phyloP scores from a whole-genome alignment of 2,329 filamentous ascomycete genomes.

The Escovopsis weberi region DNA sequence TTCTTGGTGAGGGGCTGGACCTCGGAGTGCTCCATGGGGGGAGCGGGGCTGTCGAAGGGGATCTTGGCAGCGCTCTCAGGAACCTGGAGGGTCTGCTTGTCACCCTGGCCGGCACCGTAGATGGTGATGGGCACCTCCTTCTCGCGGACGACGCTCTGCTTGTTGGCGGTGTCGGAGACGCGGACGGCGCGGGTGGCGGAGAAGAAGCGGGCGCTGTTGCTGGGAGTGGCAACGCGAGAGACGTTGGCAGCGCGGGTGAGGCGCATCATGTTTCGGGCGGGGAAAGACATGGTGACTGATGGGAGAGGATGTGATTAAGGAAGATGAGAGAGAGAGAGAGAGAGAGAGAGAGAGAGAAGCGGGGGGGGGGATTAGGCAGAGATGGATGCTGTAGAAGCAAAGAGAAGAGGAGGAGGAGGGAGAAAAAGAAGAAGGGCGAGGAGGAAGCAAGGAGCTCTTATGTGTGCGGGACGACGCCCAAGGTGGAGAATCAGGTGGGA shows the following conservation, averaged over 20 bases:
- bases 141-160: slow-evolving; percentile 40
- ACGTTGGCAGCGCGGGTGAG: slow-evolving; percentile 18
- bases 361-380: background rate
- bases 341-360: background rate
- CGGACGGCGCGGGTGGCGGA: slow-evolving; percentile 16
- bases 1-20: slow-evolving; percentile 38
- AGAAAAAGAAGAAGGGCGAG: background rate
- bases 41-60: slow-evolving; percentile 25
- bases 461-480: no score
- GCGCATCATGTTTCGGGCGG: slow-evolving; percentile 20
- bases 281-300: slow-evolving; percentile 20
- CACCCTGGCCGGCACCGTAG: slow-evolving; percentile 33
- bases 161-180: slow-evolving; percentile 26
- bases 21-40: slow-evolving; percentile 28
- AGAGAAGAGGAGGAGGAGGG: background rate
- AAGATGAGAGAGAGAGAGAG: slow-evolving; percentile 1
- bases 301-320: background rate
- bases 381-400: background rate
- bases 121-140: slow-evolving; percentile 42
- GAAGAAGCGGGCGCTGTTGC: slow-evolving; percentile 18
- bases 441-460: background rate
- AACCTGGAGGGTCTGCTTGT: slow-evolving; percentile 42
- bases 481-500: background rate
- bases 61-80: slow-evolving; percentile 26
- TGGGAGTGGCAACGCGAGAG: slow-evolving; percentile 12